Evolutionary conservation across 2,329 filamentous ascomycete genomes (phyloP).

Genomic region (Penicillium vulpinum): DNA sequence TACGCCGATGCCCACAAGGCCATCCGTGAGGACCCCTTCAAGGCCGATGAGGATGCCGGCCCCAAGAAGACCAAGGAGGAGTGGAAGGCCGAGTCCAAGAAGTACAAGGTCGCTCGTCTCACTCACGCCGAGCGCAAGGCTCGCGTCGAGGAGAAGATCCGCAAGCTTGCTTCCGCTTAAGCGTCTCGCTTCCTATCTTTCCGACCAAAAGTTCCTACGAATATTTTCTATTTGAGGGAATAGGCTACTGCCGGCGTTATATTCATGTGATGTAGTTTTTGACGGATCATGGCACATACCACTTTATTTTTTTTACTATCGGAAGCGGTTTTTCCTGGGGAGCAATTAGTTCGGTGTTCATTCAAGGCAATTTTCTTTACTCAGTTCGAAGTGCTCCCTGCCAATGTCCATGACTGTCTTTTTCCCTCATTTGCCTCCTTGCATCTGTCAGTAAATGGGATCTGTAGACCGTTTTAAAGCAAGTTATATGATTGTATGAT

Average conservation of each 20-base stretch:
- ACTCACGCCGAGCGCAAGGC: conserved; percentile 79
- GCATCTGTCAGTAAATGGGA: conserved; percentile 7
- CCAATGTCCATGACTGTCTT: conserved; percentile 30
- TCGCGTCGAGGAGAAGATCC: conserved; percentile 88
- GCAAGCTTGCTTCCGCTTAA: conserved; percentile 63
- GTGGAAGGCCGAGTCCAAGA: conserved; percentile 93
- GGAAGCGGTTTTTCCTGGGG: conserved; percentile 21
- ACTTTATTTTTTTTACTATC: conserved; percentile 26
- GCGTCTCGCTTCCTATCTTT: conserved; percentile 27
- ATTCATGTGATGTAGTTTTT: conserved; percentile 30
- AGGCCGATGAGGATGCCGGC: conserved; percentile 74
- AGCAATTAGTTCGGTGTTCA: conserved; percentile 35
- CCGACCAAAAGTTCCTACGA: conserved; percentile 25
- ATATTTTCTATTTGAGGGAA: conserved; percentile 25
- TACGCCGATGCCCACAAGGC: conserved; percentile 93
- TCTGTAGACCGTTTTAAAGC: neutral
- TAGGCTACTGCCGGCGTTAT: conserved; percentile 29
- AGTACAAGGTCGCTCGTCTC: conserved; percentile 77
- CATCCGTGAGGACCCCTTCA: conserved; percentile 97
- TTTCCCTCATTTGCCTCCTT: conserved; percentile 27
- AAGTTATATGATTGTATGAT: neutral
- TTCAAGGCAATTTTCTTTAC: conserved; percentile 33
- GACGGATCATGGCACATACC: conserved; percentile 33
- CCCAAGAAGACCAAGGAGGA: conserved; percentile 97
- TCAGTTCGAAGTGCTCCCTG: conserved; percentile 34